Percentiles rank a stretch among this genome's conserved stretches.
Conservation (phyloP, 306 rosid genomes). For the Medicago lupulina region DNA sequence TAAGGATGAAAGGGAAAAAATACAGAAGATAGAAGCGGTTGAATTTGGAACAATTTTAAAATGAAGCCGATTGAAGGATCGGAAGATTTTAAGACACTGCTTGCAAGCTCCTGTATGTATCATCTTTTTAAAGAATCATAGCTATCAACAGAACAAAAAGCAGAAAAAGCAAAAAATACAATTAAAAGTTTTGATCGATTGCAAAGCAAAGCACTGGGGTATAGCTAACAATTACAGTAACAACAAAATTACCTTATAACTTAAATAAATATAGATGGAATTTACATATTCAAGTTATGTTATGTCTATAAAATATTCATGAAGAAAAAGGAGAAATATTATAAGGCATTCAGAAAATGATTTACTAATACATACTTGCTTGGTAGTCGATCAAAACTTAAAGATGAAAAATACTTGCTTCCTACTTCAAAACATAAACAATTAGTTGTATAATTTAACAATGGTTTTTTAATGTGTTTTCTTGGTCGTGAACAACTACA, state of each 20-base stretch:
- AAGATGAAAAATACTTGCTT: conserved; percentile 15
- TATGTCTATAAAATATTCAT: conserved; percentile 3
- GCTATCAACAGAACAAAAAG: conserved; percentile 15
- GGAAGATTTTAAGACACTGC: conserved; percentile 1
- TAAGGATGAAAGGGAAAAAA: conserved; percentile 8
- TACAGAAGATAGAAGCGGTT: neutral
- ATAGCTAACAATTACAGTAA: conserved; percentile 1
- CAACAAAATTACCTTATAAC: neutral
- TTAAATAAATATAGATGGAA: conserved; percentile 14
- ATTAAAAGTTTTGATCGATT: conserved; percentile 10
- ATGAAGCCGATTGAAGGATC: conserved; percentile 19
- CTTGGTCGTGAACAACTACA: conserved; percentile 19
- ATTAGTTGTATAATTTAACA: neutral
- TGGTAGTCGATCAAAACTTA: neutral
- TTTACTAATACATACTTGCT: conserved; percentile 6
- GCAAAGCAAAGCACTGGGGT: conserved; percentile 5
- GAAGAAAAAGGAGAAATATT: conserved; percentile 13
- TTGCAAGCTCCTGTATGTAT: neutral
- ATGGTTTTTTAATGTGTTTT: conserved; percentile 1
- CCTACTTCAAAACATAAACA: conserved; percentile 32
- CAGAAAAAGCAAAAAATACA: conserved; percentile 12
- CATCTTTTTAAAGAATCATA: conserved; percentile 9
- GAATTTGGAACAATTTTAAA: conserved; percentile 16
- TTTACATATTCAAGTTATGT: conserved; percentile 10
- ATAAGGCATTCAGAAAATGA: conserved; percentile 22